Percentiles rank a stretch among this genome's conserved stretches.
These are phyloP conservation scores for Cryptosporidium parvum DNA, from an alignment of 169 alveolate species.

Conservation along the genomic window DNA sequence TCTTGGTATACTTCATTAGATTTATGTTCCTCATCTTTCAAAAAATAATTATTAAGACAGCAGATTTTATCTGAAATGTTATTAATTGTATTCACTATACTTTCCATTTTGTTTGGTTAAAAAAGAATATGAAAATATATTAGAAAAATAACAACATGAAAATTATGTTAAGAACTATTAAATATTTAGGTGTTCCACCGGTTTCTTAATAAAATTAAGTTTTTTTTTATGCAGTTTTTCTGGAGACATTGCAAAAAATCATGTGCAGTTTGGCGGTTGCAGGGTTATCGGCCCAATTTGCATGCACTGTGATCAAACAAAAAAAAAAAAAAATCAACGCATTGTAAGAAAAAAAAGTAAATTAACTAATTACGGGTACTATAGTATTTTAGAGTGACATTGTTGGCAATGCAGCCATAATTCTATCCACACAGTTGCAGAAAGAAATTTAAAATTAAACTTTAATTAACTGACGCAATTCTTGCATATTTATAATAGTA, in stretches of 20 bases:
- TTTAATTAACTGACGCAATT: constrained; percentile 3
- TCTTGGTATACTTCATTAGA: constrained; percentile 1
- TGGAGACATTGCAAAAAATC: constrained; percentile 8
- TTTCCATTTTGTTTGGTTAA: neutral
- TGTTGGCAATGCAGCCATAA: neutral
- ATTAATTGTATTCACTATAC: neutral
- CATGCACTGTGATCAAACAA: neutral
- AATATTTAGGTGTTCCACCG: neutral
- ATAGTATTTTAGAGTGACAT: neutral
- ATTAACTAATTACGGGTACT: neutral
- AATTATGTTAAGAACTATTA: neutral
- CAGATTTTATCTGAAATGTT: constrained; percentile 15
- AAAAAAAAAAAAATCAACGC: too few species aligned
- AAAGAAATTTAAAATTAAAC: neutral
- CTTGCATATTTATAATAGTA: constrained; percentile 2
- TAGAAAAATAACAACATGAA: neutral
- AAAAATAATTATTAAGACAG: neutral
- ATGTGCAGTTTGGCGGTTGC: neutral
- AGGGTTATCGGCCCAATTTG: neutral
- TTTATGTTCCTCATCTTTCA: neutral
- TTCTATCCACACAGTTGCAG: neutral
- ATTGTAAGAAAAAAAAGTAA: too few species aligned
- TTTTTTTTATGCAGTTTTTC: neutral
- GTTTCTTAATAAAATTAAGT: neutral
- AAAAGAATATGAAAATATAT: neutral